phyloP scores from a whole-genome alignment of 495 filamentous ascomycete genomes.

The Aspergillus steynii region DNA sequence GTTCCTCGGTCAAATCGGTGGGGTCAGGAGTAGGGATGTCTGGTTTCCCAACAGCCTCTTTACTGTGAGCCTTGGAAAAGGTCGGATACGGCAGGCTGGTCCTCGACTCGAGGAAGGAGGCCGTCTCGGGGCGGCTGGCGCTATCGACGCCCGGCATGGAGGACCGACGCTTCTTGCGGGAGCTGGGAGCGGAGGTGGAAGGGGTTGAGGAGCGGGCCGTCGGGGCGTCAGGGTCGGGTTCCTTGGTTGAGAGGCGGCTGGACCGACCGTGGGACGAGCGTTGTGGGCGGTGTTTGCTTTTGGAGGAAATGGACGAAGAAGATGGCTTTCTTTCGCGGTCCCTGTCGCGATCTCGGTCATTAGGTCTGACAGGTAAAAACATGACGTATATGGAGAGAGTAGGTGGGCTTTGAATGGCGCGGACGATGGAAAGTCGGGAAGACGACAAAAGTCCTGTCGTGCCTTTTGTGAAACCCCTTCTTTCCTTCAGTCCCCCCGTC shows the following conservation, averaged over 20 bases:
- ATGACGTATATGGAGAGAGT: conserved; percentile 28
- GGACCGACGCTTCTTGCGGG: conserved; percentile 43
- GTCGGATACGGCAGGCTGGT: conserved; percentile 76
- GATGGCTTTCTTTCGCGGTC: conserved; percentile 28
- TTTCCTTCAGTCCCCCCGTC: conserved; percentile 14
- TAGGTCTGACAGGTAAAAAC: conserved; percentile 46
- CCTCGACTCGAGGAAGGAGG: conserved; percentile 52
- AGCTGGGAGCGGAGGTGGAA: conserved; percentile 30
- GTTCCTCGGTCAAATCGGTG: conserved; percentile 67
- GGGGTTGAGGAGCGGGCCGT: conserved; percentile 42
- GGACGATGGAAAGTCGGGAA: conserved; percentile 27
- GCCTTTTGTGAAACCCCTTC: conserved; percentile 2
- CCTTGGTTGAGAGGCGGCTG: conserved; percentile 49
- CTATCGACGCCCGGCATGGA: conserved; percentile 53
- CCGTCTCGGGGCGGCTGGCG: conserved; percentile 35
- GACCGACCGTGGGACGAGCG: conserved; percentile 44
- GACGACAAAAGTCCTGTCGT: conserved; percentile 12
- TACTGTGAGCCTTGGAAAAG: conserved; percentile 89
- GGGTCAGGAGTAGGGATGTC: conserved; percentile 76
- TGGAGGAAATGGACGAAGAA: conserved; percentile 29
- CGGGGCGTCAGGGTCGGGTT: conserved; percentile 37
- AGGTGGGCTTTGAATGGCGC: conserved; percentile 30
- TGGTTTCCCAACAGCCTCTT: conserved; percentile 70
- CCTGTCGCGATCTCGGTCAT: conserved; percentile 40
- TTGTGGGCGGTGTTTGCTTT: conserved; percentile 35